These are phyloP conservation scores for Misopates orontium DNA, from an alignment of 257 asterid genomes.

Conservation along the genomic window DNA sequence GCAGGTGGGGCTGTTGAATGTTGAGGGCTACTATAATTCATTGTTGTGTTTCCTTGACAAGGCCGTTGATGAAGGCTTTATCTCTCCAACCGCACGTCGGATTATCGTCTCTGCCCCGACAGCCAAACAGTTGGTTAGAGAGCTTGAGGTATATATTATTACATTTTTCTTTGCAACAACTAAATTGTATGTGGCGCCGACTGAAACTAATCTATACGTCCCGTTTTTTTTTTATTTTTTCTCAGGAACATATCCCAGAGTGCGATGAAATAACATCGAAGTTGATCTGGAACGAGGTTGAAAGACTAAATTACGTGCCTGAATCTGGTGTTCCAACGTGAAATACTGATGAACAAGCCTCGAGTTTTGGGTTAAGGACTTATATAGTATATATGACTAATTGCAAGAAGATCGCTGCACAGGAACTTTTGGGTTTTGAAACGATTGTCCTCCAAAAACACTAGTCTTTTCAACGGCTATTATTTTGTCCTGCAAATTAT, in stretches of 20 bases:
- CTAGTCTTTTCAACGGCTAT: conserved; percentile 1
- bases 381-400: conserved; percentile 24
- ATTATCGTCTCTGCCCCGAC: conserved; percentile 92
- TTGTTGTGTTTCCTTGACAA: conserved; percentile 59
- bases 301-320: conserved; percentile 43
- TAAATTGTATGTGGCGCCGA: too few relatives aligned
- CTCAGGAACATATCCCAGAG: conserved; percentile 78
- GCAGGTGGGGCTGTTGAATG: conserved; percentile 94
- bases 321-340: conserved; percentile 44
- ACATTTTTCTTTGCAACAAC: neutral
- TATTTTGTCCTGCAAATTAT: neutral
- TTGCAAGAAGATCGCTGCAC: conserved; percentile 30
- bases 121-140: conserved; percentile 63
- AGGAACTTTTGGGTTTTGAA: conserved; percentile 28
- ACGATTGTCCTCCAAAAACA: conserved; percentile 2
- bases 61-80: conserved; percentile 98
- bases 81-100: conserved; percentile 86
- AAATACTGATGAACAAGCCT: conserved; percentile 8
- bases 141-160: conserved; percentile 64
- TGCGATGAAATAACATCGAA: conserved; percentile 67
- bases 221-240: too few relatives aligned
- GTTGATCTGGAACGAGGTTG: conserved; percentile 73
- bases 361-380: conserved; percentile 24
- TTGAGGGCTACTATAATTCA: conserved; percentile 89
- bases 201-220: too few relatives aligned